These are phyloP conservation scores for Arabis hirsuta DNA, from an alignment of 345 rosid species.

Conservation along the genomic window DNA sequence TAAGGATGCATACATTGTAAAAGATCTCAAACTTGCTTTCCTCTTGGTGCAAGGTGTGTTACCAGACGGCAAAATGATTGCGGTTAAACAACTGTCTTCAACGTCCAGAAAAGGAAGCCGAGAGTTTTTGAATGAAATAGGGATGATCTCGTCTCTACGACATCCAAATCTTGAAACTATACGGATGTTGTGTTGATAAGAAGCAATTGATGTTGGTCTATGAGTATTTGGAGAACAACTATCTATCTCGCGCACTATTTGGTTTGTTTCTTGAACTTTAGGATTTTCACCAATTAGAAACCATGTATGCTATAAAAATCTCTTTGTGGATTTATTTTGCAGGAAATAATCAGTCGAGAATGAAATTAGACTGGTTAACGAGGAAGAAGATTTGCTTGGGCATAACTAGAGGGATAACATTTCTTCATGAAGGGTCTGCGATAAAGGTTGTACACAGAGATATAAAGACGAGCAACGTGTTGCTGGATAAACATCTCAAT, in stretches of 20 bases:
- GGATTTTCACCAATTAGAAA: too few relatives aligned
- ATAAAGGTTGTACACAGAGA: background rate
- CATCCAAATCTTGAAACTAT: conserved; percentile 66
- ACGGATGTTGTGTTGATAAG: conserved; percentile 68
- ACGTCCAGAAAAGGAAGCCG: conserved; percentile 67
- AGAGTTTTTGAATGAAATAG: conserved; percentile 65
- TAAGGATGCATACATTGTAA: too few relatives aligned
- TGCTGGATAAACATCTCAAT: background rate
- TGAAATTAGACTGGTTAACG: background rate
- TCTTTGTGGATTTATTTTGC: too few relatives aligned
- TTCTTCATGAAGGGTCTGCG: background rate
- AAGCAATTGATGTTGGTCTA: conserved; percentile 59
- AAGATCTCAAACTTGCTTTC: too few relatives aligned
- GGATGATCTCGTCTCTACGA: conserved; percentile 60
- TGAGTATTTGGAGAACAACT: conserved; percentile 69
- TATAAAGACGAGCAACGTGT: background rate
- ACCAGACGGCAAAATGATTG: conserved; percentile 58
- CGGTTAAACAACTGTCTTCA: conserved; percentile 64
- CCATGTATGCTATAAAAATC: too few relatives aligned
- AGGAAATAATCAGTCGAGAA: too few relatives aligned
- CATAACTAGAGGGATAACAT: background rate
- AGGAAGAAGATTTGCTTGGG: background rate
- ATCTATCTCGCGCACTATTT: background rate
- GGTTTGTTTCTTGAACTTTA: too few relatives aligned
- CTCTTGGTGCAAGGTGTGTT: conserved; percentile 49